Base-by-base conservation (phyloP, 1,284 basidiomycete genomes). In the Apiotrichum mycotoxinovorans region DNA sequence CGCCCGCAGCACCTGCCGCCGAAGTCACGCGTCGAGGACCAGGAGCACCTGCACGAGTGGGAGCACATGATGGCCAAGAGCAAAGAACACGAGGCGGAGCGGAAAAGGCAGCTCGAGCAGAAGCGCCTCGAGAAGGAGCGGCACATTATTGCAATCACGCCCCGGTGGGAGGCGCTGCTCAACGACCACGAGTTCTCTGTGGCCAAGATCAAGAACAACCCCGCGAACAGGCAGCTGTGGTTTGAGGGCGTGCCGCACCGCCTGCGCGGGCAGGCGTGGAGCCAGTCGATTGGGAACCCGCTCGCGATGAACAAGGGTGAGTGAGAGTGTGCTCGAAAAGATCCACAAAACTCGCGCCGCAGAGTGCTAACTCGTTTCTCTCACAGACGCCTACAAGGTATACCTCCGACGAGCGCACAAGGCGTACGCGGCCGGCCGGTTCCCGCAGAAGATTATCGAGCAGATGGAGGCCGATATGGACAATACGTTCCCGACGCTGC, bases 221-320 rank as follows among this genome's bases (percentile, higher is more conserved):
- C 83, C 0, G 75, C 74, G 1, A 77, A 95, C 51, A 82, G 88
- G 42, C 83, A 82, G 66, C 68, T 97, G 18, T 98, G 95, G 95
- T 95, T 93, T 87, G 83, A 84, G 45, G 95, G 95, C 9, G 87
- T 94, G 52, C 95, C 95, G 0, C 84, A 87, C 0, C 88, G 89
- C 71, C 78, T 95, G 53, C 83, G 95, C 42, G 89, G 90, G 1
- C 79, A 83, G 5, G 84, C 97, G 75, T 98, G 95, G 95, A 84
- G 87, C 66, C 80, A 84, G 56, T 91, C 88, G 5, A 86, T 91
- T 22, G 95, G 95, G 10, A 98, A 98, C 71, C 81, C 85, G 18
- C 79, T 97, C 49, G 88, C 92, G 25, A 76, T 98, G 58, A 88
- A 85, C 68, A 92, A 88, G 85, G 89, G 90, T 88, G 76, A 58